Conservation (phyloP, 768 basidiomycete genomes). For the Phylloporus sp. region DNA sequence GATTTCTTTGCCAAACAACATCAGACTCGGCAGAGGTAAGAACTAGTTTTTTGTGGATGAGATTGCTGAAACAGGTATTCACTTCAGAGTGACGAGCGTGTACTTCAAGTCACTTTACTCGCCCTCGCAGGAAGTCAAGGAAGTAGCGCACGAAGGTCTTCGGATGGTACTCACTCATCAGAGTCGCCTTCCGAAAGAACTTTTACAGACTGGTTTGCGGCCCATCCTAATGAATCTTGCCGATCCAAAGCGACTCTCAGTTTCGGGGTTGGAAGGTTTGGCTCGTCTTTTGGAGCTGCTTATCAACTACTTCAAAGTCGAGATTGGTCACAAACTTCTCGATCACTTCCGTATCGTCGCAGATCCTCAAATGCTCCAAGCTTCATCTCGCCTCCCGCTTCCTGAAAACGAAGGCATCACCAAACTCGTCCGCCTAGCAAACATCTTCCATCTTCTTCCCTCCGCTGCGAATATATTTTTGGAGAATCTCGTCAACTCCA, state of each 20-base stretch:
- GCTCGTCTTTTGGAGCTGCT: constrained; percentile 90
- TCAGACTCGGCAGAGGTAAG: constrained; percentile 79
- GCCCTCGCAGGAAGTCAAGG: constrained; percentile 83
- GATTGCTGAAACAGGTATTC: constrained; percentile 3
- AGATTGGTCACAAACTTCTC: constrained; percentile 94
- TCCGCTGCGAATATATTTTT: constrained; percentile 91
- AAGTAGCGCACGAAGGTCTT: constrained; percentile 91
- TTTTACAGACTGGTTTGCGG: constrained; percentile 90
- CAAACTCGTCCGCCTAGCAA: constrained; percentile 90
- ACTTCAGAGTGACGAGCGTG: constrained; percentile 77
- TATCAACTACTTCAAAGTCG: constrained; percentile 99
- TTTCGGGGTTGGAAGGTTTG: constrained; percentile 87
- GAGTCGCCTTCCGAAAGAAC: constrained; percentile 87
- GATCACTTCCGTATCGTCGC: constrained; percentile 95
- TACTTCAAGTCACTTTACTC: constrained; percentile 99
- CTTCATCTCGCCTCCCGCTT: constrained; percentile 73
- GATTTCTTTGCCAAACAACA: constrained; percentile 88
- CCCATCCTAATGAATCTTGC: constrained; percentile 98
- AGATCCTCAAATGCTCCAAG: constrained; percentile 78
- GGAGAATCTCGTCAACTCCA: constrained; percentile 75
- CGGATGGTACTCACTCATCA: constrained; percentile 86
- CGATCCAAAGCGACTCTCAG: constrained; percentile 90
- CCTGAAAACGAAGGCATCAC: constrained; percentile 88
- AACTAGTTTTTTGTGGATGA: neutral
- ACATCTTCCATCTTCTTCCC: constrained; percentile 95